A percentile compares a stretch with the other conserved stretches of the same genome.
Conservation (phyloP, 495 filamentous ascomycete genomes). For the Penicillium atrosanguineum region DNA sequence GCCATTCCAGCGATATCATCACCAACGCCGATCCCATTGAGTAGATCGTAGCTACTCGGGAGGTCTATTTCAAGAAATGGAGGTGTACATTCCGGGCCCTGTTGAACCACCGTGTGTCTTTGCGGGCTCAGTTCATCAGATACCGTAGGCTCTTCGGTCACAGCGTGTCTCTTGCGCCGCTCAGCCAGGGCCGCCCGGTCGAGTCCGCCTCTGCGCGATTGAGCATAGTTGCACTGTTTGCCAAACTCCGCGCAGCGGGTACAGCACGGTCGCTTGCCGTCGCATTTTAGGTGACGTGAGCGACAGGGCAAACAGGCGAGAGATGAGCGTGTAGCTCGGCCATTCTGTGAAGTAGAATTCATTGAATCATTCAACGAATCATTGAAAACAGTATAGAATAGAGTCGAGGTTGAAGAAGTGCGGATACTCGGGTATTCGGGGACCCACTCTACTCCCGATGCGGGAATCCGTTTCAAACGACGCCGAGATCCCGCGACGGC, state of each 20-base stretch:
- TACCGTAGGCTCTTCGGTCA: neutral
- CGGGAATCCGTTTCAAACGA: neutral
- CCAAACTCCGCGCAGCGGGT: slow-evolving; percentile 16
- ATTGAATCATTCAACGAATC: no score
- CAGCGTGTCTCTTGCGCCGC: neutral
- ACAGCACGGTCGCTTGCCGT: slow-evolving; percentile 17
- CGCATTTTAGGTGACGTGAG: slow-evolving; percentile 25
- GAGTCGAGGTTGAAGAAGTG: neutral
- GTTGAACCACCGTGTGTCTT: neutral
- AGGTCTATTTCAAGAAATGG: slow-evolving; percentile 2
- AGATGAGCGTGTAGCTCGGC: slow-evolving; percentile 15
- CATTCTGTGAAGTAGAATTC: neutral
- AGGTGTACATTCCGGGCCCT: slow-evolving; percentile 1
- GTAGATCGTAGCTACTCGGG: neutral
- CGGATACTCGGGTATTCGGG: neutral
- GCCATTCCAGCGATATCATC: neutral
- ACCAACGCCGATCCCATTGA: slow-evolving; percentile 4
- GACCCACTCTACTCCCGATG: neutral
- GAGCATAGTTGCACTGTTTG: slow-evolving; percentile 18
- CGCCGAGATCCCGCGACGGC: neutral
- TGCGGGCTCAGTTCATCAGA: neutral
- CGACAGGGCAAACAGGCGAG: slow-evolving; percentile 24
- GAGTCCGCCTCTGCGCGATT: slow-evolving; percentile 20
- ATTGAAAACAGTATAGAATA: no score
- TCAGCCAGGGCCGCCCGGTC: slow-evolving; percentile 24